phyloP scores from a whole-genome alignment of 306 rosid species.

The Rosa rugosa region DNA sequence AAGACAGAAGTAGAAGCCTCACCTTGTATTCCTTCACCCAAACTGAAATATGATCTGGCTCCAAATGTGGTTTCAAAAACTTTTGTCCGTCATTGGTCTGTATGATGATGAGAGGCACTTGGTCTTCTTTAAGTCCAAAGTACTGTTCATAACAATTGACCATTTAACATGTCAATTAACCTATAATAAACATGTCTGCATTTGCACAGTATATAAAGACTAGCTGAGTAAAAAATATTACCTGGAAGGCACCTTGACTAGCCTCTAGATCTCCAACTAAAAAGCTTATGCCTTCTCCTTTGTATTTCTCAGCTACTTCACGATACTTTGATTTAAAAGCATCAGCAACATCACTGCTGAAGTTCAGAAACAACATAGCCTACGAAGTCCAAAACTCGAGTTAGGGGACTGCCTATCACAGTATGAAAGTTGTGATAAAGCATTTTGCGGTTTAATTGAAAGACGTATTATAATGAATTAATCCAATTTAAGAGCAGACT shows the following conservation, averaged over 20 bases:
- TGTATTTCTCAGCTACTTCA: conserved; percentile 72
- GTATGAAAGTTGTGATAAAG: neutral
- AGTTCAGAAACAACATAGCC: conserved; percentile 93
- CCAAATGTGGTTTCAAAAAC: conserved; percentile 64
- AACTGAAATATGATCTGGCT: conserved; percentile 60
- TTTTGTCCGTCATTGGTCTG: conserved; percentile 69
- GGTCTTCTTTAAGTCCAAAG: conserved; percentile 83
- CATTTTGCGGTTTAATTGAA: neutral
- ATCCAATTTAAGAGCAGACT: neutral
- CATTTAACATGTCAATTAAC: conserved; percentile 22
- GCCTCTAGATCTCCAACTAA: conserved; percentile 70
- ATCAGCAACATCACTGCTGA: conserved; percentile 54
- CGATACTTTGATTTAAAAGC: conserved; percentile 63
- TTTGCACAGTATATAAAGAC: neutral
- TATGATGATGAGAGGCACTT: conserved; percentile 72
- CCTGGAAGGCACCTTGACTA: conserved; percentile 87
- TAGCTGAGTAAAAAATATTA: conserved; percentile 24
- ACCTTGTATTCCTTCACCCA: conserved; percentile 94
- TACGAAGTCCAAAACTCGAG: conserved; percentile 30
- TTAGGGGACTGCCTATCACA: conserved; percentile 5
- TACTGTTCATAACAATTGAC: conserved; percentile 46
- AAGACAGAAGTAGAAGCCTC: conserved; percentile 15
- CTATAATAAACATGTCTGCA: neutral
- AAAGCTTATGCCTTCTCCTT: conserved; percentile 64
- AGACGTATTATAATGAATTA: neutral